Percentiles rank a stretch among this genome's conserved stretches.
phyloP scores from a whole-genome alignment of 768 basidiomycete genomes.

The Gautieria morchelliformis region DNA sequence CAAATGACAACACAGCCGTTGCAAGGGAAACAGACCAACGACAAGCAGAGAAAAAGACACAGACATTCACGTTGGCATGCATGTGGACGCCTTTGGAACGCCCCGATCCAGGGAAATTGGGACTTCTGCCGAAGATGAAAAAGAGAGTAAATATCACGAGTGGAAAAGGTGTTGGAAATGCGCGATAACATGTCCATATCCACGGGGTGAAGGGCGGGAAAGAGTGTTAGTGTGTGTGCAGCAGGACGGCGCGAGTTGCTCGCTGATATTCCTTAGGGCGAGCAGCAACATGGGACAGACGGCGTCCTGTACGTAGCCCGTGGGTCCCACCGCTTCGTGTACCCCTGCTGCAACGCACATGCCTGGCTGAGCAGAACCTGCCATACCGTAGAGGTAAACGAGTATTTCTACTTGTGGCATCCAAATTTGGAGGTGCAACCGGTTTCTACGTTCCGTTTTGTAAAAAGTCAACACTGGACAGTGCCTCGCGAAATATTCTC shows the following conservation, averaged over 20 bases:
- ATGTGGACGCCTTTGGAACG: no score
- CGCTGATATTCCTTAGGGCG: constrained; percentile 95
- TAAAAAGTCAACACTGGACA: constrained; percentile 4
- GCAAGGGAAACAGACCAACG: no score
- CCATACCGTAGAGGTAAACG: constrained; percentile 59
- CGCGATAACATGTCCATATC: no score
- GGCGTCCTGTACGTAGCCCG: constrained; percentile 92
- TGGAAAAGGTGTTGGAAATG: no score
- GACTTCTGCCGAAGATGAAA: background rate
- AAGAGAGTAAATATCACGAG: background rate
- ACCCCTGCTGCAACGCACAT: constrained; percentile 90
- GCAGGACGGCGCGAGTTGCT: constrained; percentile 63
- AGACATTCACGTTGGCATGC: no score
- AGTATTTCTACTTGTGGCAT: constrained; percentile 68
- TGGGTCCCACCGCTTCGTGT: constrained; percentile 85
- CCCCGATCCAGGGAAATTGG: background rate
- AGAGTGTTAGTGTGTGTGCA: no score
- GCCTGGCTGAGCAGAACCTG: constrained; percentile 32
- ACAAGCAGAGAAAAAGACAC: no score
- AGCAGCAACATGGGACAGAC: constrained; percentile 88
- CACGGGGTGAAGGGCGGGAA: no score
- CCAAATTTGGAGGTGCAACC: constrained; percentile 59
- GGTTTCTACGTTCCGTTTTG: constrained; percentile 82
- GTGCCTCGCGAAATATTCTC: constrained; percentile 15
- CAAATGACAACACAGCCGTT: no score